Base-by-base conservation (phyloP, 2,329 filamentous ascomycete genomes). In the Cryphonectria carpinicola region DNA sequence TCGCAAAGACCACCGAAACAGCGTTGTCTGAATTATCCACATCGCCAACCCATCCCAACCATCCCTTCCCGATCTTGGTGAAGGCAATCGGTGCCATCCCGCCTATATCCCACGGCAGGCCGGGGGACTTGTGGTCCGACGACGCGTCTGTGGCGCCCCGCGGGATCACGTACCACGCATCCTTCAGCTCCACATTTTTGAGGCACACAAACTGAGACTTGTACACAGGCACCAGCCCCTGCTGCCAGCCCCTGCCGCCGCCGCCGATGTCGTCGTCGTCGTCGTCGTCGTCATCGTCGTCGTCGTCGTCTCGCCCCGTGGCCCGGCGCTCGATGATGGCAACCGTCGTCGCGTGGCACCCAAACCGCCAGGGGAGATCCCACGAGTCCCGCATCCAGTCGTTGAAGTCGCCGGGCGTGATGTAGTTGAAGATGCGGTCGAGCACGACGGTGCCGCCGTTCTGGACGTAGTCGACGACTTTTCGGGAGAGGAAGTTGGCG, bases 31-130 rank as follows among this genome's bases (percentile, higher is more conserved):
- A 39, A 14, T 32, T n/a, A 5, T 60, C 56, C 4, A 61, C 56
- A 7, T 64, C 61, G 3, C 66, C 66, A 5, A 37, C 49, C 52
- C 28, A 46, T 3, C 66, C 66, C 66, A 67, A 25, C 39, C 39
- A 67, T 17, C 66, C 66, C 8, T 61, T 13, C 8, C 66, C 66
- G 14, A 61, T n/a, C 54, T 60, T 61, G 14, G 66, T 39, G n/a
- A 67, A 67, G 2, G 66, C 66, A 37, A 67, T 10, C 13, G 66
- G n/a, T 22, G 66, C 58, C 37, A 62, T 56, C 17, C 37, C 37
- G 14, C 22, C 4, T 62, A 39, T 28, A 14, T 62, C 35, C 19
- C 19, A 11, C 7, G 60, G 60, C 35, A 62, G 22, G 46, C 46
- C 46, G 22, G 46, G n/a, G 19, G 60, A 6, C 60, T 41, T 39